Conservation (phyloP, 768 basidiomycete species). For the Favolaschia claudopus region DNA sequence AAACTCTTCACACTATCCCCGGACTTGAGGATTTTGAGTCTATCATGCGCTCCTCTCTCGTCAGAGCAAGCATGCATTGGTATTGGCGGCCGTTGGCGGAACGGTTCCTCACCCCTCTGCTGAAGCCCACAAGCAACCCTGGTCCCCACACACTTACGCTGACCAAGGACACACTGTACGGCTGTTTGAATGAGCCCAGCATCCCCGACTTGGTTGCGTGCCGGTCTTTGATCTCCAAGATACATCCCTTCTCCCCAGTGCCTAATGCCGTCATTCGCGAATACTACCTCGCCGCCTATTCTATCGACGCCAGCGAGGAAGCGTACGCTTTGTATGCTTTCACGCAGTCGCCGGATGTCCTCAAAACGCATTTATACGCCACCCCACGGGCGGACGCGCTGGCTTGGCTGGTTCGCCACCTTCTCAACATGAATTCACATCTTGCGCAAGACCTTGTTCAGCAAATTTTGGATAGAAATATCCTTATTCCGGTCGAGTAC, state of each 20-base stretch:
- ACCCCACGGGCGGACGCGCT: slow-evolving; percentile 55
- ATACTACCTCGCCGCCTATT: slow-evolving; percentile 52
- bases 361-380: slow-evolving; percentile 50
- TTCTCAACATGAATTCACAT: slow-evolving; percentile 51
- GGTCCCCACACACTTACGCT: slow-evolving; percentile 41
- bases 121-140: slow-evolving; percentile 26
- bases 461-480: slow-evolving; percentile 52
- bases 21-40: slow-evolving; percentile 48
- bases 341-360: slow-evolving; percentile 44
- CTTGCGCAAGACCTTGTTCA: slow-evolving; percentile 57
- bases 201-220: slow-evolving; percentile 46
- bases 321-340: slow-evolving; percentile 57
- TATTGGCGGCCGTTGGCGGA: slow-evolving; percentile 56
- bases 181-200: slow-evolving; percentile 46
- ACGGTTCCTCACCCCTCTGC: slow-evolving; percentile 42
- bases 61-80: slow-evolving; percentile 63
- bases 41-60: slow-evolving; percentile 57
- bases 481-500: slow-evolving; percentile 49
- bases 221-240: slow-evolving; percentile 47
- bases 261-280: slow-evolving; percentile 52
- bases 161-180: slow-evolving; percentile 52
- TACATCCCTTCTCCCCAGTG: slow-evolving; percentile 46
- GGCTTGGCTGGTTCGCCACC: slow-evolving; percentile 60
- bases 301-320: slow-evolving; percentile 35
- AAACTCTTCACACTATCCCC: slow-evolving; percentile 51